Evolutionary conservation across 805 yeast genomes (phyloP).

Genomic region (Lachancea meyersii): DNA sequence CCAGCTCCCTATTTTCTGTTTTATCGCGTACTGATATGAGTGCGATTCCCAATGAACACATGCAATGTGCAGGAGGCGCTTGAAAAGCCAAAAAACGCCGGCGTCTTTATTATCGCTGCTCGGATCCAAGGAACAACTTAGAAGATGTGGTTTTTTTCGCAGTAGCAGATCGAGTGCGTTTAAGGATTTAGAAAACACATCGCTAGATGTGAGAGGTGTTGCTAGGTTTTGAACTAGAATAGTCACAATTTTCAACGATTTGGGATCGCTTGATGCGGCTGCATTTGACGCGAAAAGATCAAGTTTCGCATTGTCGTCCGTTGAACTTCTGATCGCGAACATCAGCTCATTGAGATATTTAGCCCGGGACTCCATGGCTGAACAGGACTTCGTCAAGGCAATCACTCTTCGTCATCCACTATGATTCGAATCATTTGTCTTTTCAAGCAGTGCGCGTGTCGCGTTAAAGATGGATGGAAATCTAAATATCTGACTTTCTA

Average conservation of each 20-base stretch:
- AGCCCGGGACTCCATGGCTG: conserved; percentile 16
- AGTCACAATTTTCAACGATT: conserved; percentile 5
- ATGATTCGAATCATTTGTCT: background rate
- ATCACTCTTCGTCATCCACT: background rate
- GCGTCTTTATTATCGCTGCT: background rate
- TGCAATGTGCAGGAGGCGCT: conserved; percentile 16
- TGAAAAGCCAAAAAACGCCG: conserved; percentile 18
- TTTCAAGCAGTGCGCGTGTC: background rate
- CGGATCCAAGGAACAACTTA: background rate
- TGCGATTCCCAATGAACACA: conserved; percentile 12
- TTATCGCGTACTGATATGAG: conserved; percentile 22
- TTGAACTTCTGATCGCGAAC: conserved; percentile 19
- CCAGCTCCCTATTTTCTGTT: conserved; percentile 25
- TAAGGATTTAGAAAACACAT: conserved; percentile 24
- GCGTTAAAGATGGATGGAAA: background rate
- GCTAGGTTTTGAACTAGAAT: conserved; percentile 12
- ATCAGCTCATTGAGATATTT: conserved; percentile 29
- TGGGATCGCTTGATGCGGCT: conserved; percentile 9
- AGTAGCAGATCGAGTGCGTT: conserved; percentile 26
- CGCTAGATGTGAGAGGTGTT: conserved; percentile 5
- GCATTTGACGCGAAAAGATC: conserved; percentile 2
- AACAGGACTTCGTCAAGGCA: background rate
- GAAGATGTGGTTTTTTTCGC: conserved; percentile 17
- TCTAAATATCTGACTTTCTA: background rate
- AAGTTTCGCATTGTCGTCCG: background rate